Percentiles rank a stretch among this genome's conserved stretches.
Conservation (phyloP, 257 asterid genomes). For the Lithospermum erythrorhizon region DNA sequence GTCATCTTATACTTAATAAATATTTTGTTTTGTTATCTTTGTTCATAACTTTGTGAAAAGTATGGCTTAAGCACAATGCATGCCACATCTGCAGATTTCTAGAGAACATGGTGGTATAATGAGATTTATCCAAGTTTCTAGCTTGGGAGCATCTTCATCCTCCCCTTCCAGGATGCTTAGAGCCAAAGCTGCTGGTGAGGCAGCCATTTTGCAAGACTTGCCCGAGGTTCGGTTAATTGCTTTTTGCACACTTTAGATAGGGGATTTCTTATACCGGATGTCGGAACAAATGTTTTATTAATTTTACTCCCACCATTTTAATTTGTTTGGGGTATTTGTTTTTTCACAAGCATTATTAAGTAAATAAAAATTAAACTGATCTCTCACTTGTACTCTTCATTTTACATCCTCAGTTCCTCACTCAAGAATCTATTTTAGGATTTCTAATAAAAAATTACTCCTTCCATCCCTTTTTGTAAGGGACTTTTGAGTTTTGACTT, state of each 20-base stretch:
- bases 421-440: too few relatives aligned
- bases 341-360: background rate
- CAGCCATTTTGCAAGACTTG: constrained; percentile 52
- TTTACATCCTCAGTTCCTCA: too few relatives aligned
- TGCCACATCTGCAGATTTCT: constrained; percentile 49
- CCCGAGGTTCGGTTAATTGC: constrained; percentile 48
- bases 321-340: background rate
- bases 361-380: too few relatives aligned
- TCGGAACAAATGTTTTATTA: too few relatives aligned
- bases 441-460: too few relatives aligned
- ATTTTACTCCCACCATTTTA: background rate
- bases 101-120: constrained; percentile 93
- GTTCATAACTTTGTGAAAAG: too few relatives aligned
- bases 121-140: constrained; percentile 86
- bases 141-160: constrained; percentile 74
- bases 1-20: background rate
- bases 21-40: too few relatives aligned
- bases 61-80: background rate
- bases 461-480: too few relatives aligned
- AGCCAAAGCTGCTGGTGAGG: constrained; percentile 96
- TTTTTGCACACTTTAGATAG: background rate
- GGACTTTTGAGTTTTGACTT: too few relatives aligned
- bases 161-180: constrained; percentile 74
- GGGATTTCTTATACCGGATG: background rate
- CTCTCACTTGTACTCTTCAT: background rate